Conservation (phyloP, 768 basidiomycete genomes). For the Lactifluus pinguis region DNA sequence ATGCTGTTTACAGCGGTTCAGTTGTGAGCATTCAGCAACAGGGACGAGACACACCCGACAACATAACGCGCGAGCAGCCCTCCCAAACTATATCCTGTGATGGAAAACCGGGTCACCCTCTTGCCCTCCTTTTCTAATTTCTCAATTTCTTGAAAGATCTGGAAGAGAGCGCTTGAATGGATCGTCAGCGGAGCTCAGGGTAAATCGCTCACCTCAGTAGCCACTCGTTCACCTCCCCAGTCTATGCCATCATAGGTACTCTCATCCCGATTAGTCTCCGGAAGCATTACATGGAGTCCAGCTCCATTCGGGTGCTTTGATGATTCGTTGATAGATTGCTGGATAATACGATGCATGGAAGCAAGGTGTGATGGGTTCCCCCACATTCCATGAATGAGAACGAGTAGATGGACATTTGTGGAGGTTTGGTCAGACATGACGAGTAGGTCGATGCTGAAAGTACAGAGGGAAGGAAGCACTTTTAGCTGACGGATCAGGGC, state of each 20-base stretch:
- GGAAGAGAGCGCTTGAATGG: not conserved
- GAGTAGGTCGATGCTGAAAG: not conserved
- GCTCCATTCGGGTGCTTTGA: slow-evolving; percentile 28
- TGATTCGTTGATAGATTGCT: slow-evolving; percentile 29
- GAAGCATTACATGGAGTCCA: slow-evolving; percentile 52
- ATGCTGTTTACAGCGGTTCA: slow-evolving; percentile 33
- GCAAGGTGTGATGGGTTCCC: slow-evolving; percentile 60
- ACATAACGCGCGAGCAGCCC: slow-evolving; percentile 77
- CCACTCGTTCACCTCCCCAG: slow-evolving; percentile 74
- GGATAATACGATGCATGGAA: slow-evolving; percentile 45
- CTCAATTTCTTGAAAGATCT: slow-evolving; percentile 52
- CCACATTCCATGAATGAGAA: slow-evolving; percentile 67
- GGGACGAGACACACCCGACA: slow-evolving; percentile 42
- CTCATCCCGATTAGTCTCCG: slow-evolving; percentile 55
- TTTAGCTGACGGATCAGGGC: not conserved
- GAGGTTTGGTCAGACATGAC: not conserved
- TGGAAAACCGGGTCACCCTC: slow-evolving; percentile 59
- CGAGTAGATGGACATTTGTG: slow-evolving; percentile 16
- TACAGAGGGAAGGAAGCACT: not conserved
- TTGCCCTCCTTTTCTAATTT: slow-evolving; percentile 44
- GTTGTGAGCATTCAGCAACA: not conserved
- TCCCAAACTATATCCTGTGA: slow-evolving; percentile 74
- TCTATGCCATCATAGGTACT: slow-evolving; percentile 79
- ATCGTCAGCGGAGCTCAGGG: not conserved
- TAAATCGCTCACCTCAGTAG: slow-evolving; percentile 51